phyloP scores from a whole-genome alignment of 2,329 filamentous ascomycete genomes.

The Penicillium janthinellum region DNA sequence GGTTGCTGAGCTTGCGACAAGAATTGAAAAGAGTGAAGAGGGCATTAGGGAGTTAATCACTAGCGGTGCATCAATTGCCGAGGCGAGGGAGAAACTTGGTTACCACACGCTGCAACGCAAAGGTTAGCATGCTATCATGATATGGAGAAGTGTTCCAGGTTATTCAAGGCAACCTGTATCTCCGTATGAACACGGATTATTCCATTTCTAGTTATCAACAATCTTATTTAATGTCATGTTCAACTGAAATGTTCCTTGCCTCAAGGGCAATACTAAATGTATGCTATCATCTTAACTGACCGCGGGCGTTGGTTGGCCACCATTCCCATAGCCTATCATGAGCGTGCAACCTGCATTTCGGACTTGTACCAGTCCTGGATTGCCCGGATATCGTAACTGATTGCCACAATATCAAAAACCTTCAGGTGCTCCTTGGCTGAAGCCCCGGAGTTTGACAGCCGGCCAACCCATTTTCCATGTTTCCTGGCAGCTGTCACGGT shows the following conservation, averaged over 20 bases:
- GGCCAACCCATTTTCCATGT: conserved; percentile 66
- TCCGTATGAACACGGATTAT: too few species aligned
- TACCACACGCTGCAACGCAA: conserved; percentile 22
- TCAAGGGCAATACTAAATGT: too few species aligned
- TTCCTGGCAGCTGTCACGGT: conserved; percentile 59
- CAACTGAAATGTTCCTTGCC: too few species aligned
- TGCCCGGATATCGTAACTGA: conserved; percentile 50
- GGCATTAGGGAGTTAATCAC: conserved; percentile 37
- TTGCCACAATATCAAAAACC: conserved; percentile 49
- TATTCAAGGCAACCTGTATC: too few species aligned
- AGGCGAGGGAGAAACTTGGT: conserved; percentile 17
- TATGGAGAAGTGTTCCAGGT: too few species aligned
- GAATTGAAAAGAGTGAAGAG: conserved; percentile 18
- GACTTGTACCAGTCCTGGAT: conserved; percentile 53
- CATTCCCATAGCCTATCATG: too few species aligned
- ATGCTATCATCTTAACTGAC: too few species aligned
- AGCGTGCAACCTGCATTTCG: conserved; percentile 43
- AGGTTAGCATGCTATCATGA: not conserved
- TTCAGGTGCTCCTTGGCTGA: conserved; percentile 42
- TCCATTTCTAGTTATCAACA: too few species aligned
- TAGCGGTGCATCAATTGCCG: conserved; percentile 15
- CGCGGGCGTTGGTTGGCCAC: too few species aligned
- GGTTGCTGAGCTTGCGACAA: conserved; percentile 16
- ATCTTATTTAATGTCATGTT: too few species aligned
- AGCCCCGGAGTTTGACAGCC: conserved; percentile 50